Conservation (phyloP, 352 stramenopile species). For the Peronospora destructor region DNA sequence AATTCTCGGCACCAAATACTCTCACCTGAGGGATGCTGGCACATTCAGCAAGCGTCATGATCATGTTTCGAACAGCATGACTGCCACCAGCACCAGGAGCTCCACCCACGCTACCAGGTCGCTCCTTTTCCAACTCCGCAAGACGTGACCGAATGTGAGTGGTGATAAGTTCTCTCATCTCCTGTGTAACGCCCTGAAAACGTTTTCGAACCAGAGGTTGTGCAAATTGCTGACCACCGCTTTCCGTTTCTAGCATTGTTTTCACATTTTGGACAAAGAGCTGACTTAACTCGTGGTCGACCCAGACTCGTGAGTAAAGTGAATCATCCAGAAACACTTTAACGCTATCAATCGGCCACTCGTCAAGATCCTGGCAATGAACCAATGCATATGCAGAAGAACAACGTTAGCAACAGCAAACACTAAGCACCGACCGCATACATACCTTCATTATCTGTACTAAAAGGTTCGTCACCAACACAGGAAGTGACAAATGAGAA, state of each 20-base stretch:
- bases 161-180: slow-evolving; percentile 60
- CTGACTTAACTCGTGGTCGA: slow-evolving; percentile 76
- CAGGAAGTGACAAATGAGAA: slow-evolving; percentile 53
- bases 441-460: slow-evolving; percentile 57
- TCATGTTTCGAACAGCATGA: slow-evolving; percentile 63
- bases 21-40: slow-evolving; percentile 50
- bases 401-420: not conserved
- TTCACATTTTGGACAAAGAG: slow-evolving; percentile 78
- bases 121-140: slow-evolving; percentile 65
- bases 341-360: slow-evolving; percentile 74
- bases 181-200: slow-evolving; percentile 36
- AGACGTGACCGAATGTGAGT: slow-evolving; percentile 62
- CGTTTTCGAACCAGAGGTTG: slow-evolving; percentile 35
- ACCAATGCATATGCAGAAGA: slow-evolving; percentile 1
- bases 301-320: slow-evolving; percentile 70
- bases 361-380: slow-evolving; percentile 28
- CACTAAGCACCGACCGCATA: not conserved
- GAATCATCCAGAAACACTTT: slow-evolving; percentile 86
- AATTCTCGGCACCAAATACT: slow-evolving; percentile 62
- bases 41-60: slow-evolving; percentile 67
- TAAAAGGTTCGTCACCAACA: slow-evolving; percentile 67
- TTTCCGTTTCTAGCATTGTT: slow-evolving; percentile 38
- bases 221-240: slow-evolving; percentile 10
- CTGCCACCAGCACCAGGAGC: slow-evolving; percentile 32
- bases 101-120: slow-evolving; percentile 16